Evolutionary conservation across 176 grass and related monocot genomes (phyloP), one percentile per base, ranked within the genome.

Genomic region (Themeda triandra): DNA sequence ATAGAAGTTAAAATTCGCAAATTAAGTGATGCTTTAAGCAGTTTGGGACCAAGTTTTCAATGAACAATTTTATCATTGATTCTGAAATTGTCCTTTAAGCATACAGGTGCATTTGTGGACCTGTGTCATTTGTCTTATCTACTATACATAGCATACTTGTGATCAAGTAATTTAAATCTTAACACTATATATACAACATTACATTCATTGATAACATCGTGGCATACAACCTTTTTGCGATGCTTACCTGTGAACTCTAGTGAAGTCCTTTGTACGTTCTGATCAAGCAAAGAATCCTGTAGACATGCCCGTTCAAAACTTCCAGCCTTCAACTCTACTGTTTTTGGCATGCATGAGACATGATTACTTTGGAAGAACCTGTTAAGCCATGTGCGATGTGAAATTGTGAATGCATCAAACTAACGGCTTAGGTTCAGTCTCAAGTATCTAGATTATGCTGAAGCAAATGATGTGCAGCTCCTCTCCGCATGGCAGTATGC

Each of bases 301-400:
- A 19, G 37, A 11, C 18, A n/a, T 27, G 12, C 25, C 28, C 63
- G 21, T 9, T 74, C 13, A 80, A 41, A 70, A 72, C 37, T 14
- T 64, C 25, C 56, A 74, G 73, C 37, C 77, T 76, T 54, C 10
- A 31, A 70, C 31, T 67, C 59, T 24, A 27, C 41, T 86, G 73
- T 59, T 59, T 39, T 45, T 66, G 78, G 27, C 44, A 77, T 89
- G 51, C 60, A 39, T 48, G 29, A 64, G 63, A 33, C 64, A 54
- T 86, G 65, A 31, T 86, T 83, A 23, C 27, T 86, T 73, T 72
- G 51, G 53, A 48, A 77, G 53, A 48, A 71, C 54, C 65, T 71
- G 73, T 42, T 75, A 80, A 71, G 64, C 64, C 78, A 77, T 86
- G 63, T 71, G 40, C n/a, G 7, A n/a, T n/a, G n/a, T n/a, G n/a